A percentile compares a stretch with the other conserved stretches of the same genome.
Conservation (phyloP, 805 yeast genomes). For the Geotrichum ghanense region DNA sequence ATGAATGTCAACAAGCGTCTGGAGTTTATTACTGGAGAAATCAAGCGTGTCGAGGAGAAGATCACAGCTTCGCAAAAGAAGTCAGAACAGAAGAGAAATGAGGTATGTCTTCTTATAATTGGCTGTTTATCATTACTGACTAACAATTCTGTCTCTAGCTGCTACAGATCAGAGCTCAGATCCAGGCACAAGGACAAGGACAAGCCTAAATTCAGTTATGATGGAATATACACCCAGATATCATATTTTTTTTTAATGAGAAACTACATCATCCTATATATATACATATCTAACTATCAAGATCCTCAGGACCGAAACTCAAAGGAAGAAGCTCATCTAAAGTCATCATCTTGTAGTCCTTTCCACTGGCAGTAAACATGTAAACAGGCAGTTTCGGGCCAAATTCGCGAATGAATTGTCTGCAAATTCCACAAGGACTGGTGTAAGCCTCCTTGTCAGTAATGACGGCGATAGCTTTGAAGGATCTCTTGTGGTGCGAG, state of each 20-base stretch:
- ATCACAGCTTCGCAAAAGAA: slow-evolving; percentile 44
- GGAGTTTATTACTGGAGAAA: slow-evolving; percentile 75
- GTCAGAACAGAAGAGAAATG: slow-evolving; percentile 49
- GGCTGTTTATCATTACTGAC: neutral
- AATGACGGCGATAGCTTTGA: slow-evolving; percentile 56
- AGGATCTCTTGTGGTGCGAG: slow-evolving; percentile 23
- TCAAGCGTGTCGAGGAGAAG: slow-evolving; percentile 61
- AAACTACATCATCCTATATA: no score
- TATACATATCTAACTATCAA: no score
- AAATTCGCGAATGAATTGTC: slow-evolving; percentile 84
- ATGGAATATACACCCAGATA: no score
- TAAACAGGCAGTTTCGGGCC: slow-evolving; percentile 45
- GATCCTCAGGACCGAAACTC: slow-evolving; percentile 77
- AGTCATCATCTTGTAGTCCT: slow-evolving; percentile 31
- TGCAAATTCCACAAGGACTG: slow-evolving; percentile 89
- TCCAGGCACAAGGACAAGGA: slow-evolving; percentile 4
- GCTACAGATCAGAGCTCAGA: slow-evolving; percentile 5
- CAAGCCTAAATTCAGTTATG: neutral
- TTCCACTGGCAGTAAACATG: slow-evolving; percentile 44
- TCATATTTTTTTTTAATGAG: no score
- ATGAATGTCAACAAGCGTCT: slow-evolving; percentile 78
- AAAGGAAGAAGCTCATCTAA: slow-evolving; percentile 62
- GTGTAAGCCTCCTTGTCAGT: slow-evolving; percentile 48
- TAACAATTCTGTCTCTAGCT: slow-evolving; percentile 3
- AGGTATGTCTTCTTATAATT: slow-evolving; percentile 18